phyloP scores from a whole-genome alignment of 2,329 filamentous ascomycete species.

The Pseudogymnoascus sp. region DNA sequence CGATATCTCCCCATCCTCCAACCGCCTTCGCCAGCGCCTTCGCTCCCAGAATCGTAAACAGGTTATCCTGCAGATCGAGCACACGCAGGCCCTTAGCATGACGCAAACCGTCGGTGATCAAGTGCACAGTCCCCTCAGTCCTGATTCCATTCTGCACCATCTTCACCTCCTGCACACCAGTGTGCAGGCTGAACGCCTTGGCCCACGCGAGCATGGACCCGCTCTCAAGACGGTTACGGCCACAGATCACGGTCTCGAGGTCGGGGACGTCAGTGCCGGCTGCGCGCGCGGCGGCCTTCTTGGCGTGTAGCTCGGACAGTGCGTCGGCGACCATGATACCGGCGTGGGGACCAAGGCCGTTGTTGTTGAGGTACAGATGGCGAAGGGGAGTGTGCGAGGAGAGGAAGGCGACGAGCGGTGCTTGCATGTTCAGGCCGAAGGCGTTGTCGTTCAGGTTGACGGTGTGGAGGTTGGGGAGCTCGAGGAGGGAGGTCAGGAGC shows the following conservation, averaged over 20 bases:
- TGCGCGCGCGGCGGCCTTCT: slow-evolving; percentile 72
- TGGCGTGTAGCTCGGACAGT: slow-evolving; percentile 70
- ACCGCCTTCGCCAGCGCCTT: slow-evolving; percentile 70
- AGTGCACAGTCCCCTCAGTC: slow-evolving; percentile 78
- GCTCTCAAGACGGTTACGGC: slow-evolving; percentile 90
- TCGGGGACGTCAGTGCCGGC: slow-evolving; percentile 65
- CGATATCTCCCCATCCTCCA: slow-evolving; percentile 63
- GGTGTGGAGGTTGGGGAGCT: slow-evolving; percentile 78
- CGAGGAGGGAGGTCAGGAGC: slow-evolving; percentile 78
- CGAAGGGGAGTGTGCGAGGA: slow-evolving; percentile 81
- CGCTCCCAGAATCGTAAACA: slow-evolving; percentile 77
- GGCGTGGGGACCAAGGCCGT: slow-evolving; percentile 86
- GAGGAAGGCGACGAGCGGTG: slow-evolving; percentile 86
- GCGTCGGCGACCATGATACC: slow-evolving; percentile 85
- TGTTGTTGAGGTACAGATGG: slow-evolving; percentile 96
- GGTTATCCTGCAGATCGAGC: slow-evolving; percentile 94
- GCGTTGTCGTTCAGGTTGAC: slow-evolving; percentile 97
- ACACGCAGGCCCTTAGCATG: slow-evolving; percentile 62
- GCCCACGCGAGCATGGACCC: slow-evolving; percentile 96
- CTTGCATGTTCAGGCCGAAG: slow-evolving; percentile 91
- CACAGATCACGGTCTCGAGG: slow-evolving; percentile 94
- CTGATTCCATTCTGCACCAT: slow-evolving; percentile 99
- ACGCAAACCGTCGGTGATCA: slow-evolving; percentile 71
- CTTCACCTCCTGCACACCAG: slow-evolving; percentile 74
- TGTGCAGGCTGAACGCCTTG: slow-evolving; percentile 74